phyloP scores from a whole-genome alignment of 179 eudicot genomes.

The Silene noctiflora region DNA sequence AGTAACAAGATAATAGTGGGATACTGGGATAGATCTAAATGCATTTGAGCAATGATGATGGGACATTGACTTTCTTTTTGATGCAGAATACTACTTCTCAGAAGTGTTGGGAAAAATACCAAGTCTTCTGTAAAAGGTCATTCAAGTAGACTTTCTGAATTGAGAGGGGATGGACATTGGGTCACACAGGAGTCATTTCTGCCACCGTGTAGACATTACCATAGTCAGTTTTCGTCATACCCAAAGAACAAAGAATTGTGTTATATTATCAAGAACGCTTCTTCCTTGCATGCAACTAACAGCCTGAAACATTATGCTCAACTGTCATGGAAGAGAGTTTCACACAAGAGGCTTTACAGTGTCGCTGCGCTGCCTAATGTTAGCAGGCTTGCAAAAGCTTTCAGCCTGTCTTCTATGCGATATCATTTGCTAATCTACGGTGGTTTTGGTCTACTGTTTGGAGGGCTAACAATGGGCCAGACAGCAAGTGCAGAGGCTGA shows the following conservation, averaged over 20 bases:
- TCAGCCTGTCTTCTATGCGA: slow-evolving; percentile 60
- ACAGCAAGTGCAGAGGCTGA: slow-evolving; percentile 42
- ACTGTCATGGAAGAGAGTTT: slow-evolving; percentile 51
- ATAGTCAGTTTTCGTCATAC: slow-evolving; percentile 10
- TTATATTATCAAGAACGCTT: slow-evolving; percentile 11
- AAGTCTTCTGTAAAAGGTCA: slow-evolving; percentile 16
- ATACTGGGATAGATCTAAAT: neutral
- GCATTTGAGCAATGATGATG: neutral
- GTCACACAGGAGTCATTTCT: slow-evolving; percentile 11
- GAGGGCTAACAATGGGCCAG: slow-evolving; percentile 52
- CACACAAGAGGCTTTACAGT: slow-evolving; percentile 30
- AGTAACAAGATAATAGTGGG: too few species aligned
- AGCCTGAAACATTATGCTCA: slow-evolving; percentile 48
- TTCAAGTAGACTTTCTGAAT: slow-evolving; percentile 21
- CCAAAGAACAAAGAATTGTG: slow-evolving; percentile 20
- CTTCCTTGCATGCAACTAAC: slow-evolving; percentile 34
- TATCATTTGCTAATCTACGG: slow-evolving; percentile 67
- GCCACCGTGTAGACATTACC: slow-evolving; percentile 14
- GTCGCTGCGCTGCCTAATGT: slow-evolving; percentile 35
- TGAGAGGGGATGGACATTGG: slow-evolving; percentile 15
- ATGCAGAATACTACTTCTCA: slow-evolving; percentile 29
- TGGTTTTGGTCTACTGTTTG: slow-evolving; percentile 49
- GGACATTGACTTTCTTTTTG: slow-evolving; percentile 7
- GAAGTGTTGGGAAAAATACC: slow-evolving; percentile 22
- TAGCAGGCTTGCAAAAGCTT: slow-evolving; percentile 60